Base-by-base conservation (phyloP, 2,329 filamentous ascomycete species). In the Aureobasidium lini region DNA sequence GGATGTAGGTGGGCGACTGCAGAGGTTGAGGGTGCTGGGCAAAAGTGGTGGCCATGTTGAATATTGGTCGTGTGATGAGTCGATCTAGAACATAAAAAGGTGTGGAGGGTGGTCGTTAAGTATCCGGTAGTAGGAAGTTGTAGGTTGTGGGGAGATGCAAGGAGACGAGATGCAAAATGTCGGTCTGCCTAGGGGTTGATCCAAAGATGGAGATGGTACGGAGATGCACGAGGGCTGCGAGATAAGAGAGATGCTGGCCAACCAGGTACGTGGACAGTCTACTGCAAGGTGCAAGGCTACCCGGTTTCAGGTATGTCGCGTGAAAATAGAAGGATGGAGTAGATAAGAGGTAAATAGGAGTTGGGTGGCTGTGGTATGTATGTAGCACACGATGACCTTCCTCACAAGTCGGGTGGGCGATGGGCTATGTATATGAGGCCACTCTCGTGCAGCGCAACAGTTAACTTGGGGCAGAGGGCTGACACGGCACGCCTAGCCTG, bases 41-140 rank as follows among this genome's bases (percentile, higher is more conserved):
- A 29, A 64, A 60, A 15, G 62, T 61, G 49, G 61, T 59, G 42
- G 63, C 63, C 63, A 64, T 64, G 43, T 61, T 57, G 44, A 54
- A 44, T 37, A 44, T 49, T 60, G 60, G 49, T 47, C 48, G 43
- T 59, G 57, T 60, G 62, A 50, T 46, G 7, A 39, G 37, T 50
- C 43, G 44, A 47, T 60, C 49, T 42, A 57, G 34, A 48, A 47
- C 54, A 57, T 57, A 57, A 48, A 57, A 40, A 31, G 23, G 28
- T 40, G 54, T 57, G 11, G 53, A 57, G 16, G 42, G 29, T 39
- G 39, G 34, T 32, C 34, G 54, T 39, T 42, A 48, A 47, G 36
- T 47, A 50, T 46, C 48, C 36, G 34, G 32, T 28, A 37, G 29
- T 32, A 18, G 54, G 32, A 42, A 29, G 28, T 58, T 11, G 43